Percentiles rank a stretch among this genome's conserved stretches.
Evolutionary conservation across 768 basidiomycete genomes (phyloP).

Genomic region (Pulveroboletus sp.): DNA sequence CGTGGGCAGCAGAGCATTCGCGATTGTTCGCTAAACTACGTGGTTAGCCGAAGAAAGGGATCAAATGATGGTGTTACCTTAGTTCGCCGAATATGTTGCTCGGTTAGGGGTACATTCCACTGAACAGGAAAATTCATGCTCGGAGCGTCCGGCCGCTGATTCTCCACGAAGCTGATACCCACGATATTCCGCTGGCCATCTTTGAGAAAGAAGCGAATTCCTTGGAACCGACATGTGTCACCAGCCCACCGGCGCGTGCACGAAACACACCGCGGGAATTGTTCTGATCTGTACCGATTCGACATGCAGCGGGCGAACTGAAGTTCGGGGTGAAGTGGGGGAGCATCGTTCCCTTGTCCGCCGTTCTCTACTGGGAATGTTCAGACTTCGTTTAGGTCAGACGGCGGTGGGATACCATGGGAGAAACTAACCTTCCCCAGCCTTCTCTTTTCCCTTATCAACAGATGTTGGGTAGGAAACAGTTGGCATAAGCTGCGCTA

Average conservation of each 20-base stretch:
- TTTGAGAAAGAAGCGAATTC: constrained; percentile 76
- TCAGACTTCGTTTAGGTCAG: constrained; percentile 21
- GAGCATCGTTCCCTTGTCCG: constrained; percentile 25
- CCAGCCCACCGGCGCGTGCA: constrained; percentile 87
- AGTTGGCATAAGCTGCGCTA: constrained; percentile 46
- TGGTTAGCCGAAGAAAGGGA: constrained; percentile 11
- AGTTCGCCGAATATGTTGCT: constrained; percentile 49
- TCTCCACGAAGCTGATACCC: constrained; percentile 69
- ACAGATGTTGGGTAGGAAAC: constrained; percentile 37
- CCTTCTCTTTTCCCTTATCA: constrained; percentile 48
- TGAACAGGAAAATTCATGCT: constrained; percentile 57
- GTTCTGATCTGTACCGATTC: constrained; percentile 66
- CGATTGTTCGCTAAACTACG: constrained; percentile 56
- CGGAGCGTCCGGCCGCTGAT: constrained; percentile 53
- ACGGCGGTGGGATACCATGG: neutral
- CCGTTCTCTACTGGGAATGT: constrained; percentile 33
- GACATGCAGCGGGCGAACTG: constrained; percentile 87
- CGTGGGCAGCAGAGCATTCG: constrained; percentile 63
- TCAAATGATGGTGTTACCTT: constrained; percentile 46
- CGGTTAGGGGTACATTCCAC: constrained; percentile 63
- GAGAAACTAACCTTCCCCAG: constrained; percentile 34
- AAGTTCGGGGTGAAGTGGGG: constrained; percentile 56
- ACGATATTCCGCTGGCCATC: constrained; percentile 55
- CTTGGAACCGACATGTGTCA: constrained; percentile 84
- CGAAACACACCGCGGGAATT: constrained; percentile 78